Evolutionary conservation across 257 asterid species (phyloP).

Genomic region (Capsicum pubescens): DNA sequence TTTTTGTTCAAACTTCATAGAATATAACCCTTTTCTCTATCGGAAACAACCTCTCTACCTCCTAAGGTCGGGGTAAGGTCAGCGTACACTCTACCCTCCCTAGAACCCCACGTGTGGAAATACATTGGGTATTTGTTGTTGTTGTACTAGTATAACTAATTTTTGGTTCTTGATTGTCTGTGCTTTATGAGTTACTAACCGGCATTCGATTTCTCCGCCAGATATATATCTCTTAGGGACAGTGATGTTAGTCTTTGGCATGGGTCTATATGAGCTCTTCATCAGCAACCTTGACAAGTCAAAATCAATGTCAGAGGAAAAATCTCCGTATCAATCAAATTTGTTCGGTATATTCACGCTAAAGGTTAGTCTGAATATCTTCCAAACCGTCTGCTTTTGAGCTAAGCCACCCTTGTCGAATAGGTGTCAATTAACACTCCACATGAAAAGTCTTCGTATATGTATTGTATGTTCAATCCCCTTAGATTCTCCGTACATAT

Average conservation of each 20-base stretch:
- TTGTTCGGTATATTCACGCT: conserved; percentile 80
- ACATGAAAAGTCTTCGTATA: background rate
- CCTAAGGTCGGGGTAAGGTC: no score
- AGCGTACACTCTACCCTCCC: no score
- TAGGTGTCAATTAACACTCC: no score
- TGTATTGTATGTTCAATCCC: background rate
- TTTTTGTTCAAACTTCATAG: background rate
- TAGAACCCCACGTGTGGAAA: no score
- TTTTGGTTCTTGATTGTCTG: background rate
- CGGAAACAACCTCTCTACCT: no score
- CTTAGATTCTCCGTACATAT: background rate
- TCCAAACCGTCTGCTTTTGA: background rate
- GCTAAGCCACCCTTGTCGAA: background rate
- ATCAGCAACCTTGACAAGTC: conserved; percentile 86
- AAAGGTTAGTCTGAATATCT: conserved; percentile 54
- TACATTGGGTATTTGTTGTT: no score
- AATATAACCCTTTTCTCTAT: background rate
- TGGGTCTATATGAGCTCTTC: conserved; percentile 97
- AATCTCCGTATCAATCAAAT: conserved; percentile 54
- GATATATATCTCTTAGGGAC: conserved; percentile 93
- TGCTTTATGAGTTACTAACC: conserved; percentile 1
- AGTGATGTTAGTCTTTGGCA: conserved; percentile 94
- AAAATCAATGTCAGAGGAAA: conserved; percentile 57
- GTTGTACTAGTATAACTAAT: background rate
- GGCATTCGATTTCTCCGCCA: conserved; percentile 21